Conservation (phyloP, 2,329 filamentous ascomycete genomes). For the Penicillium sp. region DNA sequence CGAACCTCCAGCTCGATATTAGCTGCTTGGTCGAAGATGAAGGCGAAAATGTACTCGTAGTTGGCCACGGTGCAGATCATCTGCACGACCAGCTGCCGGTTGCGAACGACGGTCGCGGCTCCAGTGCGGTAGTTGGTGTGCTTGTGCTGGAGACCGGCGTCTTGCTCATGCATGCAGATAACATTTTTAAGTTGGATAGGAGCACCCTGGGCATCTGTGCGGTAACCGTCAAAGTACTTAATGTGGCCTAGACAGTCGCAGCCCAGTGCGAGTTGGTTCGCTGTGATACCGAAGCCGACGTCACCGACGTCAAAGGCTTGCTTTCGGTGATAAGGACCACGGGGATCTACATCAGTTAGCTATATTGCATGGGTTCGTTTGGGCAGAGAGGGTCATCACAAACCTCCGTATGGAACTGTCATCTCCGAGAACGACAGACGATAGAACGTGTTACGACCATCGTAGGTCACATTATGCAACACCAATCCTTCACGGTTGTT, state of each 20-base stretch:
- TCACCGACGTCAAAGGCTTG: slow-evolving; percentile 71
- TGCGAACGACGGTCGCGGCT: slow-evolving; percentile 63
- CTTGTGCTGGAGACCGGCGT: slow-evolving; percentile 69
- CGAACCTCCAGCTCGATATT: slow-evolving; percentile 68
- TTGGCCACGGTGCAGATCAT: slow-evolving; percentile 71
- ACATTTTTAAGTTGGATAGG: slow-evolving; percentile 63
- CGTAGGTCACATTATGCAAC: slow-evolving; percentile 66
- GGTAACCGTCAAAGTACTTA: slow-evolving; percentile 63
- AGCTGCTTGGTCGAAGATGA: slow-evolving; percentile 70
- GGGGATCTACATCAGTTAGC: slow-evolving; percentile 51
- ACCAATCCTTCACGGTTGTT: slow-evolving; percentile 67
- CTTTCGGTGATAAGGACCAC: slow-evolving; percentile 69
- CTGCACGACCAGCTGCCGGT: slow-evolving; percentile 66
- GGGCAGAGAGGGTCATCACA: background rate
- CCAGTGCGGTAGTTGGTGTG: slow-evolving; percentile 71
- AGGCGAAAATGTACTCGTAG: slow-evolving; percentile 73
- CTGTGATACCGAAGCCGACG: slow-evolving; percentile 65
- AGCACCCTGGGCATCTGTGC: slow-evolving; percentile 60
- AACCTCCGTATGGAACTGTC: slow-evolving; percentile 53
- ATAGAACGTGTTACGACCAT: slow-evolving; percentile 64
- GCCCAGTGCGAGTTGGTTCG: slow-evolving; percentile 68
- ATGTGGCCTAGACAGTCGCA: slow-evolving; percentile 72
- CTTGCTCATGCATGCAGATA: slow-evolving; percentile 71
- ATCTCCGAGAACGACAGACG: slow-evolving; percentile 67
- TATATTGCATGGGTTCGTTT: no score